Percentiles rank a stretch among this genome's conserved stretches.
Evolutionary conservation across 139 green algal species (phyloP).

Genomic region (Haematococcus sp.): DNA sequence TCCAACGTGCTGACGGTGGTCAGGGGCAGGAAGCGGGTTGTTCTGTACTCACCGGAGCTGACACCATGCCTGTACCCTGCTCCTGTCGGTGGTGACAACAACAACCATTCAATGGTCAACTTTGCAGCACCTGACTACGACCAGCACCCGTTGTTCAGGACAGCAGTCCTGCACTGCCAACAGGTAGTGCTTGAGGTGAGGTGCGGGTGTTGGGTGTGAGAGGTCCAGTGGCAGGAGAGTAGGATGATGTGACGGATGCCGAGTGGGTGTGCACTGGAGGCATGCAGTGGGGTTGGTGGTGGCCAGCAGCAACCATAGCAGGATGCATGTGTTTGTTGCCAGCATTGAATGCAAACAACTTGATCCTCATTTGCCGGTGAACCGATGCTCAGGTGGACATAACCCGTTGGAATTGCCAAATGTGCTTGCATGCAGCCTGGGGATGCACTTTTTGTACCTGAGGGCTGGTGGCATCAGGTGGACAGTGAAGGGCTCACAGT

Average conservation of each 20-base stretch:
- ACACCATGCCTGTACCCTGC: constrained; percentile 54
- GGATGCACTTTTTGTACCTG: constrained; percentile 76
- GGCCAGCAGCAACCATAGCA: no score
- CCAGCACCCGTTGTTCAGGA: constrained; percentile 50
- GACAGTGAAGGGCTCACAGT: constrained; percentile 27
- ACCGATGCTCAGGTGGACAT: not conserved
- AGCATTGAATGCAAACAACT: no score
- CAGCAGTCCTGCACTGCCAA: no score
- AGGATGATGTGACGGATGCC: not conserved
- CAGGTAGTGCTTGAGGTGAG: no score
- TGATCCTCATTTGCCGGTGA: not conserved
- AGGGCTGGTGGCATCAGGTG: constrained; percentile 83
- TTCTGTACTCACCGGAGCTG: constrained; percentile 44
- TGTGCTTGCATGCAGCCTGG: constrained; percentile 39
- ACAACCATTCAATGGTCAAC: constrained; percentile 75
- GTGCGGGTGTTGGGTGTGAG: not conserved
- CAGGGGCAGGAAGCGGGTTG: constrained; percentile 62
- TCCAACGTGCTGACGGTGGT: constrained; percentile 77
- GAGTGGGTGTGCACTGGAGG: no score
- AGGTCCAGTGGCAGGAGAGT: not conserved
- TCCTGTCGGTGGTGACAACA: constrained; percentile 41
- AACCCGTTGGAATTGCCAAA: not conserved
- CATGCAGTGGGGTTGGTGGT: no score
- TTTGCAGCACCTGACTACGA: constrained; percentile 49
- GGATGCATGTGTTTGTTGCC: no score